Base-by-base conservation (phyloP, 768 basidiomycete genomes). In the Filobasidium wieringae region DNA sequence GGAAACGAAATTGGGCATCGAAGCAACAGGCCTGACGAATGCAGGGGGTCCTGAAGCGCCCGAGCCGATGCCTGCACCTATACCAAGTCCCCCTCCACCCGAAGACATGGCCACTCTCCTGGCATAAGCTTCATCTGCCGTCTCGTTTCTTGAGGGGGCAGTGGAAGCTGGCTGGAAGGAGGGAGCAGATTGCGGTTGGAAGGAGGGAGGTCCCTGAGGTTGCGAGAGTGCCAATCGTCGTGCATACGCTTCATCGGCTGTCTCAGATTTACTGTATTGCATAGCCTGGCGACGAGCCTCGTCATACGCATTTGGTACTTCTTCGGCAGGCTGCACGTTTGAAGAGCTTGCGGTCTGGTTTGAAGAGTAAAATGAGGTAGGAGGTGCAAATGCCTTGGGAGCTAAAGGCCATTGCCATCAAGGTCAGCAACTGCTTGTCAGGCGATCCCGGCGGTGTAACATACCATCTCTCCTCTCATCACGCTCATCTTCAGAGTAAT, bases 401-500 rank as follows among this genome's bases (percentile, higher is more conserved):
- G 60, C 57, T 60, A 51, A 43, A 36, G 19, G 17, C 55, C 66
- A 64, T 33, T 67, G 66, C 33, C 63, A 53, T 62, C 64, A 9
- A 64, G 64, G 9, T 68, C 65, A 4, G 66, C 67, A 49, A 37
- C 11, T 65, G 66, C 64, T 67, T 60, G 50, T 61, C 66, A 17
- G 64, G 65, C 1, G 63, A 67, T 66, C 30, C n/a, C 26, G 45
- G 41, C 4, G 43, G 4, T 32, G 15, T 41, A 8, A 68, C 72
- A 45, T 41, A 73, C 72, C 72, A 59, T 70, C 68, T 29, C 68
- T 51, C 47, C 70, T 54, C 30, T 58, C 55, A 24, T 73, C 72
- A 51, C 70, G 70, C 50, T 71, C 70, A 51, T 69, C 70, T 37
- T 70, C 68, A 2, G 65, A 66, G 53, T 71, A 68, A 55, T 67